A percentile compares a stretch with the other conserved stretches of the same genome.
phyloP scores from a whole-genome alignment of 2,329 filamentous ascomycete genomes.

The Colletotrichum orchidophilum region DNA sequence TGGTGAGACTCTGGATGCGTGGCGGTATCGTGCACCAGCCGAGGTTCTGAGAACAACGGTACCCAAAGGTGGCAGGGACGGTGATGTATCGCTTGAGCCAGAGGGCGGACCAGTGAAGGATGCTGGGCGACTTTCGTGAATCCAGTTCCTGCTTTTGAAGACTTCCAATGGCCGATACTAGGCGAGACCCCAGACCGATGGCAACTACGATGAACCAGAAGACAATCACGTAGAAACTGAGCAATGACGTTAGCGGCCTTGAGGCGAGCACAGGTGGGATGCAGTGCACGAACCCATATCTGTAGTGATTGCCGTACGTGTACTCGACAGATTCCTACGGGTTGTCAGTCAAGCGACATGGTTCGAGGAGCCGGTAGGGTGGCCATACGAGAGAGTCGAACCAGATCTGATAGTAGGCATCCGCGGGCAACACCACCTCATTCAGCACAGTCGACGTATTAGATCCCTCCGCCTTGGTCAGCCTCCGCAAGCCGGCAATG shows the following conservation, averaged over 20 bases:
- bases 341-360: constrained; percentile 7
- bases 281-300: constrained; percentile 9
- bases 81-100: constrained; percentile 47
- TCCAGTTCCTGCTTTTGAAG: constrained; percentile 20
- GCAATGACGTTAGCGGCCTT: not conserved
- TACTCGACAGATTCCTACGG: constrained; percentile 47
- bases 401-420: constrained; percentile 45
- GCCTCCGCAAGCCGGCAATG: constrained; percentile 41
- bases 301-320: constrained; percentile 44
- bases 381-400: constrained; percentile 49
- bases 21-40: constrained; percentile 57
- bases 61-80: constrained; percentile 54
- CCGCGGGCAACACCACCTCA: constrained; percentile 47
- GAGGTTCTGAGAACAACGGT: constrained; percentile 52
- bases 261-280: not conserved
- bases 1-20: constrained; percentile 52
- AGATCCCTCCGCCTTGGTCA: constrained; percentile 41
- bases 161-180: constrained; percentile 29
- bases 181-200: constrained; percentile 47
- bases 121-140: constrained; percentile 16
- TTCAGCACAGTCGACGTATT: constrained; percentile 28
- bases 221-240: constrained; percentile 45
- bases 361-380: not conserved
- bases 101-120: constrained; percentile 13
- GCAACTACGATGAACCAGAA: constrained; percentile 53